These are phyloP conservation scores for Solanum sejunctum DNA, from an alignment of 257 asterid genomes.

Conservation along the genomic window DNA sequence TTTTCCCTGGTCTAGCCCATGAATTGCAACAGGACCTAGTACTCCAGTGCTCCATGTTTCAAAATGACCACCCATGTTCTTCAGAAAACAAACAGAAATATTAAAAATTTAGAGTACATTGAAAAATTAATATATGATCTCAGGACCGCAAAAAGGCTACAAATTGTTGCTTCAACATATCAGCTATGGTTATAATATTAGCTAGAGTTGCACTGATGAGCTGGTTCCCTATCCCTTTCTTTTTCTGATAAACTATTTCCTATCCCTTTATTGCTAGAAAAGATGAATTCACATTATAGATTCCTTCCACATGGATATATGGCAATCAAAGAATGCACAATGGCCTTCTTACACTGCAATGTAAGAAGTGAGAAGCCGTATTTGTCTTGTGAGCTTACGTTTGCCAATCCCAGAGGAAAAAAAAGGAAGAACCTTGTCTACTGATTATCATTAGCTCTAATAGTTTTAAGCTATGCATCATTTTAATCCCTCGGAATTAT, in stretches of 20 bases:
- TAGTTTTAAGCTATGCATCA: neutral
- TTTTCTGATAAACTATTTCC: neutral
- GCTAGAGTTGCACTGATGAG: neutral
- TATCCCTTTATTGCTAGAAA: neutral
- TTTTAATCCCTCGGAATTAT: neutral
- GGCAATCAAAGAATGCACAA: neutral
- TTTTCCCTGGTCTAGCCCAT: conserved; percentile 71
- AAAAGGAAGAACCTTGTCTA: neutral
- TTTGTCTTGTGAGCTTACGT: neutral
- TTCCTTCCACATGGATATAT: neutral
- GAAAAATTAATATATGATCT: neutral
- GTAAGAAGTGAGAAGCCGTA: neutral
- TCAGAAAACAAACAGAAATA: conserved; percentile 2
- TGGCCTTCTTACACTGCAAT: neutral
- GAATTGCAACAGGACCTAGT: conserved; percentile 65
- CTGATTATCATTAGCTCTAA: neutral
- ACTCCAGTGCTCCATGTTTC: conserved; percentile 75
- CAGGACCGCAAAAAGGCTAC: neutral
- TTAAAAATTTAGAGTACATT: neutral
- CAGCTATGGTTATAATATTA: neutral
- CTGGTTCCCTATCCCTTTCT: neutral
- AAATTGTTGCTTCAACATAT: neutral
- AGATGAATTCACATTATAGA: neutral
- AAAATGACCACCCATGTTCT: conserved; percentile 73
- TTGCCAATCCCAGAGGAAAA: neutral